phyloP scores from a whole-genome alignment of 2,329 filamentous ascomycete genomes.

The Akanthomyces muscarius region DNA sequence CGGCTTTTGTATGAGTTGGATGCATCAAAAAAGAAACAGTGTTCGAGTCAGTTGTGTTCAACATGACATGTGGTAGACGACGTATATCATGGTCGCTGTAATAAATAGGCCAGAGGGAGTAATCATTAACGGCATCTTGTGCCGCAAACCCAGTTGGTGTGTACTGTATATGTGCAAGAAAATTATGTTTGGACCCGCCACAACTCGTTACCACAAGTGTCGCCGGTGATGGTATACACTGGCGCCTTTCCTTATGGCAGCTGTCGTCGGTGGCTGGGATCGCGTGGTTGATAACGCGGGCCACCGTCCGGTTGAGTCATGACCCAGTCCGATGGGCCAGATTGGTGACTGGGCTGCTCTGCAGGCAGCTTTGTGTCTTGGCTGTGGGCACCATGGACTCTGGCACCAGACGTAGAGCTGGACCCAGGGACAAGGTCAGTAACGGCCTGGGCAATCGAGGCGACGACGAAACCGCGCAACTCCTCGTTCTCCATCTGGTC shows the following conservation, averaged over 20 bases:
- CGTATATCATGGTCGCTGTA: constrained; percentile 8
- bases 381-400: constrained; percentile 27
- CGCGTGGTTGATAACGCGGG: constrained; percentile 40
- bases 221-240: constrained; percentile 7
- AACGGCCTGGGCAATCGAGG: constrained; percentile 68
- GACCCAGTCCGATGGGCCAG: constrained; percentile 48
- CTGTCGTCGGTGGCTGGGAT: constrained; percentile 40
- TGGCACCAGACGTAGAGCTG: constrained; percentile 26
- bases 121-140: constrained; percentile 5
- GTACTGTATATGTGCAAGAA: constrained; percentile 19
- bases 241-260: constrained; percentile 28
- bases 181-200: constrained; percentile 20
- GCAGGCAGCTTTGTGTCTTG: constrained; percentile 59
- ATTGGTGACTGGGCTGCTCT: constrained; percentile 53
- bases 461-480: constrained; percentile 68
- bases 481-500: constrained; percentile 73
- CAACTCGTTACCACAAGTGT: constrained; percentile 10
- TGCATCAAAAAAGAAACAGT: constrained; percentile 3
- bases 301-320: constrained; percentile 44
- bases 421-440: constrained; percentile 59
- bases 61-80: constrained; percentile 12
- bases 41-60: constrained; percentile 12
- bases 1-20: constrained; percentile 17
- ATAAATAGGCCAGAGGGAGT: constrained; percentile 5
- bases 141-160: neutral